phyloP scores from a whole-genome alignment of 176 grass and related monocot genomes.

The Zoysia japonica region DNA sequence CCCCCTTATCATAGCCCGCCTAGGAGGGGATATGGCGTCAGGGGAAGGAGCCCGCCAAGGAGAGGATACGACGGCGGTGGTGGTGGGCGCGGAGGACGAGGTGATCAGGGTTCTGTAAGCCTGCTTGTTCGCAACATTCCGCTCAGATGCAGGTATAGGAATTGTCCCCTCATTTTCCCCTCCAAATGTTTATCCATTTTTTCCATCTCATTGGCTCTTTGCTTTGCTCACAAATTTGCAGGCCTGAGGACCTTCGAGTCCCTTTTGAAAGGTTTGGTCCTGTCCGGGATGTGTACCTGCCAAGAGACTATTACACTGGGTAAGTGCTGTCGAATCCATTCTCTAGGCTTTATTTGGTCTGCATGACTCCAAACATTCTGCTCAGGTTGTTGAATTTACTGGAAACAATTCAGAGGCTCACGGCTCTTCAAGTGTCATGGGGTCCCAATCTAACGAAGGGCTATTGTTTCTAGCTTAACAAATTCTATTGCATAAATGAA shows the following conservation, averaged over 20 bases:
- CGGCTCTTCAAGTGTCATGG: background rate
- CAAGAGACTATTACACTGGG: conserved; percentile 71
- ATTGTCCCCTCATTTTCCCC: background rate
- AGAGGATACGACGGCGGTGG: background rate
- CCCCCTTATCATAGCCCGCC: conserved; percentile 60
- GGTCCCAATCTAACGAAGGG: background rate
- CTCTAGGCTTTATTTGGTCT: background rate
- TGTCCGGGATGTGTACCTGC: conserved; percentile 76
- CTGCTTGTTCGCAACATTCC: conserved; percentile 89
- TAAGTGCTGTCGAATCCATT: conserved; percentile 31
- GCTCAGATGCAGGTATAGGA: conserved; percentile 53
- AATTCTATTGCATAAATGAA: background rate
- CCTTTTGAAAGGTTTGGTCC: conserved; percentile 76
- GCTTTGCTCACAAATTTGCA: conserved; percentile 34
- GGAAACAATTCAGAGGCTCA: background rate
- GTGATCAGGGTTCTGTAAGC: conserved; percentile 44
- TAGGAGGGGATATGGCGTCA: conserved; percentile 52
- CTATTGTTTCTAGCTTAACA: background rate
- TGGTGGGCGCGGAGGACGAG: conserved; percentile 2
- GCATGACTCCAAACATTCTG: background rate
- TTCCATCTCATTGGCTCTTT: background rate
- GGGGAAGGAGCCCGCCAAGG: conserved; percentile 44
- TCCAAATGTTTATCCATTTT: background rate
- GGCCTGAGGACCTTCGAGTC: conserved; percentile 54
- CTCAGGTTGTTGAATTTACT: background rate